phyloP scores from a whole-genome alignment of 2,329 filamentous ascomycete genomes.

The Aspergillaceae sp. region DNA sequence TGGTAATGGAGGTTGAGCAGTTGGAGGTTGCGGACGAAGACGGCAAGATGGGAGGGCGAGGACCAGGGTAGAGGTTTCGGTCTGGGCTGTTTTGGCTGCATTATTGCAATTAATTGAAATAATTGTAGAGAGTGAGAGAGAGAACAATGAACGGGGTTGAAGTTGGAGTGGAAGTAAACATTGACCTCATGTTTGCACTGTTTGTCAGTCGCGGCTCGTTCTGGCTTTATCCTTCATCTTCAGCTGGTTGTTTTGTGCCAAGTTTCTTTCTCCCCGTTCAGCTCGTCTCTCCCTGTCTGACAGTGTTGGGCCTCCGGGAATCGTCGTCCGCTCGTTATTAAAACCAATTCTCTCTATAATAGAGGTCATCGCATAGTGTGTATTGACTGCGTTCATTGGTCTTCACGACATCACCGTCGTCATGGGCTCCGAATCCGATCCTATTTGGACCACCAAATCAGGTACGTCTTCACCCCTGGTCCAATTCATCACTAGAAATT shows the following conservation, averaged over 20 bases:
- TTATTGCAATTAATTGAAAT: slow-evolving; percentile 6
- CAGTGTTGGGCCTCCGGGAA: background rate
- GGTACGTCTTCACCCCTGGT: slow-evolving; percentile 13
- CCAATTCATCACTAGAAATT: no score
- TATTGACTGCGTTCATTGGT: no score
- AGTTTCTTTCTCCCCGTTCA: slow-evolving; percentile 1
- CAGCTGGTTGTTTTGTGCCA: background rate
- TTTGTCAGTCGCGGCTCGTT: slow-evolving; percentile 6
- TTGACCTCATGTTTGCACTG: slow-evolving; percentile 18
- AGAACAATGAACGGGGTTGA: background rate
- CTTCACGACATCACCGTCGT: background rate
- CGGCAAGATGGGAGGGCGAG: slow-evolving; percentile 46
- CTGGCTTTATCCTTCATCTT: no score
- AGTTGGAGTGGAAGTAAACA: slow-evolving; percentile 14
- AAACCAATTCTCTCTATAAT: background rate
- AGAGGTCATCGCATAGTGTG: no score
- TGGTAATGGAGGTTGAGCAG: slow-evolving; percentile 70
- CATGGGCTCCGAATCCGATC: slow-evolving; percentile 24
- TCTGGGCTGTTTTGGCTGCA: slow-evolving; percentile 25
- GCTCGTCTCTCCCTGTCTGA: slow-evolving; percentile 3
- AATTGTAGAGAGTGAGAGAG: background rate
- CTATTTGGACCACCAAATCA: slow-evolving; percentile 28
- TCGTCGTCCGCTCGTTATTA: background rate
- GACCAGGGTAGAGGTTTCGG: slow-evolving; percentile 28
- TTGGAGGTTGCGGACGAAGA: slow-evolving; percentile 76